Conservation (phyloP, 2,329 filamentous ascomycete species). For the Aspergillus tamarii region DNA sequence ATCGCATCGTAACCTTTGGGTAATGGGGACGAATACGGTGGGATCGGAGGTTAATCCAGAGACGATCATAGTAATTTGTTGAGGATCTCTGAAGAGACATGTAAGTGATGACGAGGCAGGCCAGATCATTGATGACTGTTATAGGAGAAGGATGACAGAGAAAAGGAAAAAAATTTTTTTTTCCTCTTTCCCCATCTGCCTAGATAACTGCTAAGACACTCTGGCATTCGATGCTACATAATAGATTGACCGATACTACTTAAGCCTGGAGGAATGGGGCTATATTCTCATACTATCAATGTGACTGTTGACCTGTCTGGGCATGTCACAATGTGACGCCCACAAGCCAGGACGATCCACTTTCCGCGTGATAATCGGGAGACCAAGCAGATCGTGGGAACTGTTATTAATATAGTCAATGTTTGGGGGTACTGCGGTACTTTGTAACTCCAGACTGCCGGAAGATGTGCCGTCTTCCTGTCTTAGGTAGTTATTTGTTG, state of each 20-base stretch:
- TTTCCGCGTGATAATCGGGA: conserved; percentile 9
- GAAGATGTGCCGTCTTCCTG: conserved; percentile 3
- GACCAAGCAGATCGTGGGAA: conserved; percentile 9
- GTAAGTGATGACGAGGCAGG: conserved; percentile 12
- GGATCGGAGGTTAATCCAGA: background rate
- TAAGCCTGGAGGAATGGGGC: conserved; percentile 1
- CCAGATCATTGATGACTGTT: background rate
- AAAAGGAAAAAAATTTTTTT: background rate
- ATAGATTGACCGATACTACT: background rate
- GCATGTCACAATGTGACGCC: conserved; percentile 5
- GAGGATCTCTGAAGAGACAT: conserved; percentile 6
- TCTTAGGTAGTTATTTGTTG: background rate
- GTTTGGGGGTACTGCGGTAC: background rate
- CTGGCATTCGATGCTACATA: background rate
- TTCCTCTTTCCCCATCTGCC: background rate
- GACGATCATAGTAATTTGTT: background rate
- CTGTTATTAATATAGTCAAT: background rate
- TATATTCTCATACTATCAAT: background rate
- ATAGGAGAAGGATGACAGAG: background rate
- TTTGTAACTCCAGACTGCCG: conserved; percentile 5
- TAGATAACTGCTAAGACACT: background rate
- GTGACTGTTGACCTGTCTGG: conserved; percentile 2
- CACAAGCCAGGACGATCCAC: conserved; percentile 6
- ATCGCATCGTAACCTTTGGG: background rate
- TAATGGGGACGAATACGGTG: background rate